phyloP scores from a whole-genome alignment of 305 asterid species.

The Fraxinus xanthoxyloides region DNA sequence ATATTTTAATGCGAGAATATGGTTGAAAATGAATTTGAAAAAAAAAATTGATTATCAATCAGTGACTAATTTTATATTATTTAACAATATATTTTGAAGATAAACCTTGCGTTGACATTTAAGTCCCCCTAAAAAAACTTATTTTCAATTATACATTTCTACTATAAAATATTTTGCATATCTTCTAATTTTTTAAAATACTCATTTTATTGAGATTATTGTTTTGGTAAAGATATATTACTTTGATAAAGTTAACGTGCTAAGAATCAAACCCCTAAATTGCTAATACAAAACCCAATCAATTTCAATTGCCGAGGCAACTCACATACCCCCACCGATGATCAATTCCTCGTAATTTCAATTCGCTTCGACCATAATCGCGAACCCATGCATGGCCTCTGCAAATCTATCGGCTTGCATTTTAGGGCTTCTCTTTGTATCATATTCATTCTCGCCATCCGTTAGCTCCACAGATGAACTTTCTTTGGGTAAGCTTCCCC shows the following conservation, averaged over 20 bases:
- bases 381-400: constrained; percentile 30
- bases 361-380: not conserved
- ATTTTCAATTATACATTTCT: too few species aligned
- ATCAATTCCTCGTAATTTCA: not conserved
- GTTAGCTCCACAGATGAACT: constrained; percentile 26
- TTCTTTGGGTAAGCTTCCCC: constrained; percentile 38
- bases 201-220: too few species aligned
- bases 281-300: not conserved
- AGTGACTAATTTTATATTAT: too few species aligned
- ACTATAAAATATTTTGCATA: too few species aligned
- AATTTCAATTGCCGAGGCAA: not conserved
- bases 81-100: too few species aligned
- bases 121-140: too few species aligned
- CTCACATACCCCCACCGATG: not conserved
- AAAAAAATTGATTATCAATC: too few species aligned
- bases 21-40: too few species aligned
- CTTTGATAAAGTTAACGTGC: not conserved
- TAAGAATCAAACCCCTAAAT: not conserved
- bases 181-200: too few species aligned
- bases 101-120: not conserved
- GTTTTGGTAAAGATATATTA: too few species aligned
- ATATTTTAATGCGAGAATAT: too few species aligned
- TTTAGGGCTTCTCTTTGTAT: constrained; percentile 24
- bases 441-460: constrained; percentile 17
- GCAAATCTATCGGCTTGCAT: constrained; percentile 22